Evolutionary conservation across 306 rosid species (phyloP), one percentile per base, ranked within the genome.

Genomic region (Amphicarpaea edgeworthii): DNA sequence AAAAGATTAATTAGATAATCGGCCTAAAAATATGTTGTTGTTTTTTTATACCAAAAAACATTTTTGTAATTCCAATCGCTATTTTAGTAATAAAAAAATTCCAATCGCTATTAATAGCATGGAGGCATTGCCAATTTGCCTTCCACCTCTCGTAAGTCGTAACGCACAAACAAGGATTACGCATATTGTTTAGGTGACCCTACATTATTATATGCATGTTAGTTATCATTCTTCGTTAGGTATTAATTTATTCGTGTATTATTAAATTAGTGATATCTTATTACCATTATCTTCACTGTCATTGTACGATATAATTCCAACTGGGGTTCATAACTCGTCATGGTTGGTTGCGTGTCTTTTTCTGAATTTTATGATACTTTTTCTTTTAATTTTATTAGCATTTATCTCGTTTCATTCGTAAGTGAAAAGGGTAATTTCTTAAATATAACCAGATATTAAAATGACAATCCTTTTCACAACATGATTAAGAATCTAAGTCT

Each of bases 271-370:
- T 41, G 20, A 58, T 40, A n/a, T 42, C 58, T 73, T 26, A 42
- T 8, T 61, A 57, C 41, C 12, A 41, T 24, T 38, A 53, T 72
- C 40, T 72, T 23, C 54, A 14, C 28, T 42, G 19, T 42, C 19
- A 11, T 42, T 16, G 28, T 24, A 58, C 19, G 16, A 23, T 50
- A 50, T 69, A 50, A 34, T 53, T 72, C 17, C 26, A 11, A 42
- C 15, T 2, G 7, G n/a, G 7, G n/a, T 55, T 42, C 68, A 21
- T 23, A 24, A 8, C 58, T 57, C 14, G 17, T n/a, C 58, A 26
- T 1, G 58, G 19, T 73, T n/a, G 57, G 77, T 41, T 20, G 15
- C 40, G 54, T 55, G 26, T 72, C 40, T 20, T 54, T 69, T 72
- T 55, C 66, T 72, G 8, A 12, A 41, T 53, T 54, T 54, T 71